Conservation (phyloP, 2,329 filamentous ascomycete genomes). For the Ascochyta clinopodiicola region DNA sequence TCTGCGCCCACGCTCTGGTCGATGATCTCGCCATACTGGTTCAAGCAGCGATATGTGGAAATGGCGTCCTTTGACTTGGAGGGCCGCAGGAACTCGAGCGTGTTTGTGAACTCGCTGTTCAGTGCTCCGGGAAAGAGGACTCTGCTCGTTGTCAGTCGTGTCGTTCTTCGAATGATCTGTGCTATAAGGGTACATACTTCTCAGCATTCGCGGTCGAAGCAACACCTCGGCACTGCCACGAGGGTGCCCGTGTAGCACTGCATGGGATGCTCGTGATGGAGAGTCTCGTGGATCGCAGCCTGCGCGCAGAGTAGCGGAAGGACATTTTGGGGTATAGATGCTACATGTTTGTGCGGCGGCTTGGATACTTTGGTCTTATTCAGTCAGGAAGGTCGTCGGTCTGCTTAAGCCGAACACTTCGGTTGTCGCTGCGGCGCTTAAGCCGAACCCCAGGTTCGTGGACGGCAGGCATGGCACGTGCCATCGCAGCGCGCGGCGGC, state of each 20-base stretch:
- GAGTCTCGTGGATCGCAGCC: conserved; percentile 28
- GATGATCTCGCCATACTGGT: conserved; percentile 84
- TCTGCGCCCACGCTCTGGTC: conserved; percentile 73
- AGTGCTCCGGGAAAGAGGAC: conserved; percentile 88
- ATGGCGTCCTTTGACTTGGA: conserved; percentile 72
- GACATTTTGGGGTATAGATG: conserved; percentile 37
- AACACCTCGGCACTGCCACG: conserved; percentile 57
- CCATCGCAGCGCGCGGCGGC: conserved; percentile 24
- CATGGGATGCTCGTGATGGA: conserved; percentile 5
- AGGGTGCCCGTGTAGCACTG: conserved; percentile 26
- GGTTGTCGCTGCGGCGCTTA: conserved; percentile 20
- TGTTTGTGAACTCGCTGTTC: conserved; percentile 88
- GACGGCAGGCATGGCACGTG: conserved; percentile 34
- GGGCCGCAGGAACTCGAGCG: conserved; percentile 78
- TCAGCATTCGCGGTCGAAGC: conserved; percentile 66
- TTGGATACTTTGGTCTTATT: conserved; percentile 24
- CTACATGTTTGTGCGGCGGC: conserved; percentile 31
- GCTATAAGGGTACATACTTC: conserved; percentile 54
- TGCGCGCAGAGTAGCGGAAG: conserved; percentile 39
- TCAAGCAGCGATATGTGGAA: conserved; percentile 89
- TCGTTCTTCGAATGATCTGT: background rate
- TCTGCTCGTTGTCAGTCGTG: conserved; percentile 40
- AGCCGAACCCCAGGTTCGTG: conserved; percentile 13
- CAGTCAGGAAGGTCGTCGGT: conserved; percentile 16
- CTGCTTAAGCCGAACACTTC: conserved; percentile 29